Base-by-base conservation (phyloP, 352 stramenopile genomes). In the Pythium monospermum region DNA sequence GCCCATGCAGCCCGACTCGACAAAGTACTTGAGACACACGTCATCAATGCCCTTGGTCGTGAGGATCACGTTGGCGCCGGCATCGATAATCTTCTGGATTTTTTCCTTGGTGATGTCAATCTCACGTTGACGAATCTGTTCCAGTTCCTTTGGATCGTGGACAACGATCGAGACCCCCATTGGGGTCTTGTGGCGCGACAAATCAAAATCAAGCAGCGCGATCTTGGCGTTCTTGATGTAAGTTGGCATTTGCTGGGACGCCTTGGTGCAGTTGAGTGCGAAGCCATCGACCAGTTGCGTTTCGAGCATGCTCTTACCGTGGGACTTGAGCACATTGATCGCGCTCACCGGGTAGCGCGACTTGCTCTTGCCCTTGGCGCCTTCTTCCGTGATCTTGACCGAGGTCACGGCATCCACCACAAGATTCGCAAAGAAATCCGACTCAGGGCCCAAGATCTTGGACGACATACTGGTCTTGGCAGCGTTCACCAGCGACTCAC, bases 11-110 rank as follows among this genome's bases (percentile, higher is more conserved):
- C 92, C 94, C 0, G 93, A 91, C 76, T 99, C 96, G 21, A 99
- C 97, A 81, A 99, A 99, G 77, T 99, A 99, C 75, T 99, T 99
- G 59, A 99, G 89, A 59, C 95, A 99, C 31, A 99, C 66, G 70
- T 99, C 97, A 69, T 99, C 97, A 59, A 99, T 99, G 57, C 96
- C 97, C 78, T 99, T 99, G 48, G 97, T 99, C n/a, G 96, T 99
- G 39, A 99, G 71, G 28, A 99, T 96, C 26, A 99, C 97, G 54
- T 98, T 99, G 38, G 97, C 97, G 35, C 97, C 97, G 23, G 96
- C 82, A 48, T 98, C 83, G 16, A 99, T 83, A 69, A 99, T 99
- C 72, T 98, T 99, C 68, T 99, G 83, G 69, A 99, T 99, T 66
- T 97, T 97, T 73, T 99, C 96, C 71, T 99, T 99, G 48, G 97